Percentiles rank a stretch among this genome's conserved stretches.
Evolutionary conservation across 2,329 filamentous ascomycete genomes (phyloP).

Genomic region (Epichloe elymi): DNA sequence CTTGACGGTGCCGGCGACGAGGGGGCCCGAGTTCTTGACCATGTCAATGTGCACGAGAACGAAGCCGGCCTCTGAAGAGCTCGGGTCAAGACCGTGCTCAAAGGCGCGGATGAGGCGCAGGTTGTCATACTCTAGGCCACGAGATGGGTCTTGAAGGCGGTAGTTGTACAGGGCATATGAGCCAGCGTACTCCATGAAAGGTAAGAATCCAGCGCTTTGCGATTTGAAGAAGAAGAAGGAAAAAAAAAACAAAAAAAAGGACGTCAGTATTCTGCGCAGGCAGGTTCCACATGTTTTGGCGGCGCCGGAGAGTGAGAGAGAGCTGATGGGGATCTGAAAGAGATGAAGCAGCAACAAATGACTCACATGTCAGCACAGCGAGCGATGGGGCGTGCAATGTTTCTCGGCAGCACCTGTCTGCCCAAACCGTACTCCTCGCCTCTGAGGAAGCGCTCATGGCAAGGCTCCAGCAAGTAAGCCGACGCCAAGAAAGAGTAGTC

Average conservation of each 20-base stretch:
- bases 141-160: slow-evolving; percentile 40
- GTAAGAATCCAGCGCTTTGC: slow-evolving; percentile 58
- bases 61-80: slow-evolving; percentile 85
- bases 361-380: slow-evolving; percentile 76
- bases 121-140: slow-evolving; percentile 49
- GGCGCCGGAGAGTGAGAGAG: too few relatives aligned
- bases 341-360: neutral
- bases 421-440: slow-evolving; percentile 69
- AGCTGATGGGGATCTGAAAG: neutral
- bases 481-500: slow-evolving; percentile 89
- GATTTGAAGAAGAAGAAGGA: neutral
- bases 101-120: slow-evolving; percentile 83
- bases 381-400: slow-evolving; percentile 69
- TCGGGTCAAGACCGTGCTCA: slow-evolving; percentile 74
- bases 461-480: slow-evolving; percentile 83
- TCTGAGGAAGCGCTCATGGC: slow-evolving; percentile 60
- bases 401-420: slow-evolving; percentile 56
- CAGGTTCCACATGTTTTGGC: too few relatives aligned
- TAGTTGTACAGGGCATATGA: slow-evolving; percentile 60
- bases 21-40: slow-evolving; percentile 70
- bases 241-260: too few relatives aligned
- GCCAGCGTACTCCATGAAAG: slow-evolving; percentile 78
- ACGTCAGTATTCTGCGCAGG: neutral
- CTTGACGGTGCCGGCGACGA: slow-evolving; percentile 60
- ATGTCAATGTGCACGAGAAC: slow-evolving; percentile 94